Evolutionary conservation across 495 filamentous ascomycete genomes (phyloP).

Genomic region (Aspergillus ostianus): DNA sequence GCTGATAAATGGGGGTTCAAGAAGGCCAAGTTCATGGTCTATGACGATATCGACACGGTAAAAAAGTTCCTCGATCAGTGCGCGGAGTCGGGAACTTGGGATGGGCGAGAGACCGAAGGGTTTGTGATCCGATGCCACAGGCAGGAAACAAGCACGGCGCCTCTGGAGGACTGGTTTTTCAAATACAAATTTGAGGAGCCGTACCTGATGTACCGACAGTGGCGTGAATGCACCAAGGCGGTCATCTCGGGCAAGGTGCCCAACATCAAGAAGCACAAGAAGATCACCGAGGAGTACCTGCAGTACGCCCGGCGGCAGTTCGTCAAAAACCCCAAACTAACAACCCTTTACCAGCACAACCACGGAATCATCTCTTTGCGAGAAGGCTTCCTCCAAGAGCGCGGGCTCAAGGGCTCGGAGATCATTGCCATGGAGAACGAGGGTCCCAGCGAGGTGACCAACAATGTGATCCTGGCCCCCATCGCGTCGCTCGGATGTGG

Average conservation of each 20-base stretch:
- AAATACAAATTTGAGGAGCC: conserved; percentile 99
- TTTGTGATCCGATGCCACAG: conserved; percentile 92
- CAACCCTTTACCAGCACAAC: conserved; percentile 70
- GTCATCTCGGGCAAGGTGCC: conserved; percentile 74
- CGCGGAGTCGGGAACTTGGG: conserved; percentile 81
- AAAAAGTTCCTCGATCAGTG: conserved; percentile 77
- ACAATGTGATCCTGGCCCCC: conserved; percentile 75
- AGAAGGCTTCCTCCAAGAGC: conserved; percentile 77
- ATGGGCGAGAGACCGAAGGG: conserved; percentile 89
- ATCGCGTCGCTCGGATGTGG: conserved; percentile 93
- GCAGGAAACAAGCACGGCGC: conserved; percentile 40
- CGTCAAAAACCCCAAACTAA: conserved; percentile 58
- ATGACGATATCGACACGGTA: conserved; percentile 69
- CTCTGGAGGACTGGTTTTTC: conserved; percentile 93
- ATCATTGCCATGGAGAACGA: conserved; percentile 66
- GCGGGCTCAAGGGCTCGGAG: conserved; percentile 81
- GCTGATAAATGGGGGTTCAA: conserved; percentile 93
- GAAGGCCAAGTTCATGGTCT: conserved; percentile 76
- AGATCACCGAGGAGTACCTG: conserved; percentile 90
- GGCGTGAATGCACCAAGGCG: conserved; percentile 94
- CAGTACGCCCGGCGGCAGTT: conserved; percentile 74
- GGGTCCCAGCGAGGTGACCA: conserved; percentile 46
- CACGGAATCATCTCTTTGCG: conserved; percentile 95
- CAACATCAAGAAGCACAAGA: conserved; percentile 77
- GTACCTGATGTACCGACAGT: conserved; percentile 96